phyloP scores from a whole-genome alignment of 768 basidiomycete species.

The Rhodosporidiobolus odoratus region DNA sequence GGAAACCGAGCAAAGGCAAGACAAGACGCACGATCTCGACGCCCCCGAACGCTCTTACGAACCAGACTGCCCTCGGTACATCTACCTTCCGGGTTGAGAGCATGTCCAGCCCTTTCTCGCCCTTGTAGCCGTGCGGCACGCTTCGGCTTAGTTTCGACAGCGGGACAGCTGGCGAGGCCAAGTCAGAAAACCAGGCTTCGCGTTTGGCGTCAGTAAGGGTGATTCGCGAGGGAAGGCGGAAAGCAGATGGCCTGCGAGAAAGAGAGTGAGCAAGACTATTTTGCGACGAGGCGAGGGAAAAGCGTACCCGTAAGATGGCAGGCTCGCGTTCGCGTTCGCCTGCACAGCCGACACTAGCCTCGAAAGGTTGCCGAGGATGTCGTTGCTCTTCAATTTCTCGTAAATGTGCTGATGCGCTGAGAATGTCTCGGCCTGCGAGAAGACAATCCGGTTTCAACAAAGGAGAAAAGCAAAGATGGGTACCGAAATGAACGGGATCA shows the following conservation, averaged over 20 bases:
- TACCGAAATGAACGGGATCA: background rate
- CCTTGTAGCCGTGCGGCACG: slow-evolving; percentile 42
- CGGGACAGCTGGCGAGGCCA: slow-evolving; percentile 41
- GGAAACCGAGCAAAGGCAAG: background rate
- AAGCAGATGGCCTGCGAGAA: slow-evolving; percentile 35
- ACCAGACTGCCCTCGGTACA: slow-evolving; percentile 40
- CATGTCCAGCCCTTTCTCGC: slow-evolving; percentile 43
- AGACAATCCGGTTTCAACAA: background rate
- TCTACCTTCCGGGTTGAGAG: slow-evolving; percentile 34
- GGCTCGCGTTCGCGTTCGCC: slow-evolving; percentile 1
- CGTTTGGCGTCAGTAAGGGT: slow-evolving; percentile 42
- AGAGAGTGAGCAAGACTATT: background rate
- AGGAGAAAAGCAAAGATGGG: background rate
- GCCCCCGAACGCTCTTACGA: slow-evolving; percentile 39
- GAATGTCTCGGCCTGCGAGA: slow-evolving; percentile 41
- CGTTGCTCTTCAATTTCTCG: slow-evolving; percentile 37
- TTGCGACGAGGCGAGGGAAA: background rate
- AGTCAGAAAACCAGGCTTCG: slow-evolving; percentile 41
- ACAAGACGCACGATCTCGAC: slow-evolving; percentile 40
- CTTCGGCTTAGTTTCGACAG: slow-evolving; percentile 40
- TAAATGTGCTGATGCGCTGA: slow-evolving; percentile 42
- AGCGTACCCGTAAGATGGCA: slow-evolving; percentile 35
- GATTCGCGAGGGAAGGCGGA: slow-evolving; percentile 39
- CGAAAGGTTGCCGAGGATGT: slow-evolving; percentile 30
- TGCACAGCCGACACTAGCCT: slow-evolving; percentile 36